Evolutionary conservation across 768 basidiomycete genomes (phyloP), one percentile per base, ranked within the genome.

Genomic region (Tricholoma bakamatsutake): DNA sequence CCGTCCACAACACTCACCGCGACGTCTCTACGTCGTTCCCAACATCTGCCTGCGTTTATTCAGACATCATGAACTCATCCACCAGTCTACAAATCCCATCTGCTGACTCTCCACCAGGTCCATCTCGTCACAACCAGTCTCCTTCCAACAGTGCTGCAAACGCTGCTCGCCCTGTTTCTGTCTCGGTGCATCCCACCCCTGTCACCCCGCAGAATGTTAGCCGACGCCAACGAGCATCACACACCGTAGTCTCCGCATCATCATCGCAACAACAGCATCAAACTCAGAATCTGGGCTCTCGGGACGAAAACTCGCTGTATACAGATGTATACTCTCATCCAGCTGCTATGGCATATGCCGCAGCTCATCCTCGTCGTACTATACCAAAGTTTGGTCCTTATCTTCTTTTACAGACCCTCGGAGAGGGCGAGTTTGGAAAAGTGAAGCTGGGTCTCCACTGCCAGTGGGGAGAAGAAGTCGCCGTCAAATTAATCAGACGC

Each of bases 341-440:
- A 1, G 90, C 90, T 15, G 91, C 89, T 3, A 76, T 88, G 12
- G 88, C 88, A n/a, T 93, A 88, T 66, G 83, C 83, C 4, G 80
- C 87, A 0, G 87, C 89, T 0, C 91, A 93, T 63, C 90, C 91
- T 6, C 78, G 87, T 53, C 81, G 92, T n/a, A 84, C 84, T 24
- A 93, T 93, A 40, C 92, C 92, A 53, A 89, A 87, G 71, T 98
- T 99, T 62, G 97, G 97, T 0, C 93, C 95, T 0, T 99, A 99
- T 70, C 77, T 98, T 9, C 80, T 98, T 37, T 77, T 99, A 15
- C 95, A 98, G 70, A 98, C 97, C 0, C 80, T 99, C 17, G 97
- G 97, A 45, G 96, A 99, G 73, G 96, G 96, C 62, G 96, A 98
- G 75, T 98, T 98, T 66, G 95, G 94, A 46, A 98, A 98, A 70